Percentiles rank a stretch among this genome's conserved stretches.
Conservation (phyloP, 2,329 filamentous ascomycete species). For the Trichoderma polysporum region DNA sequence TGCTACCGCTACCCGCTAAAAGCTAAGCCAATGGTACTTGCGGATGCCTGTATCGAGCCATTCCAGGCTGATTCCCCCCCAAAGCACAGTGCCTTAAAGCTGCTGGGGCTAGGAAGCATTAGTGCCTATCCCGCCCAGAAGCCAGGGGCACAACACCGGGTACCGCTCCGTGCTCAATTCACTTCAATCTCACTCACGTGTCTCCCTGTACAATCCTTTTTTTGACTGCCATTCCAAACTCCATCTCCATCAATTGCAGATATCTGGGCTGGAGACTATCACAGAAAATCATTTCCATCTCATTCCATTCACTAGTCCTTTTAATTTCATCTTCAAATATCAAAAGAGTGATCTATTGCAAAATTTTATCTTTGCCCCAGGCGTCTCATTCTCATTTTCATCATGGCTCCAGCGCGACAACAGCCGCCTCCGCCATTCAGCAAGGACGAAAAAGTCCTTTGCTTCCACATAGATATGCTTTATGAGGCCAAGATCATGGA, state of each 20-base stretch:
- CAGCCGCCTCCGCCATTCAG: slow-evolving; percentile 48
- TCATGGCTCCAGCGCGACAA: slow-evolving; percentile 45
- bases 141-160: slow-evolving; percentile 4
- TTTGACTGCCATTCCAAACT: neutral
- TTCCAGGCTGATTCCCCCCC: neutral
- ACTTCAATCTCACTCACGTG: slow-evolving; percentile 19
- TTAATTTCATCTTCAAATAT: neutral
- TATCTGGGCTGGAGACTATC: neutral
- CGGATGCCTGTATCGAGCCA: neutral
- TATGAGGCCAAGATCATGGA: slow-evolving; percentile 97
- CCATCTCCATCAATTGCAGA: neutral
- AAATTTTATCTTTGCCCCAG: neutral
- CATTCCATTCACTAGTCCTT: neutral
- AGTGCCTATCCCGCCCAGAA: neutral
- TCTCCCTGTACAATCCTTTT: slow-evolving; percentile 9
- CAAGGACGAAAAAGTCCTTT: slow-evolving; percentile 92
- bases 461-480: slow-evolving; percentile 94
- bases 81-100: neutral
- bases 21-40: neutral
- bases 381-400: slow-evolving; percentile 18
- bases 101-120: neutral
- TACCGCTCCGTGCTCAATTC: slow-evolving; percentile 5
- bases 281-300: neutral
- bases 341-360: neutral
- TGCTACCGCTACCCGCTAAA: neutral